A percentile compares a stretch with the other conserved stretches of the same genome.
Conservation (phyloP, 768 basidiomycete genomes). For the Tricholoma hemisulphureum region DNA sequence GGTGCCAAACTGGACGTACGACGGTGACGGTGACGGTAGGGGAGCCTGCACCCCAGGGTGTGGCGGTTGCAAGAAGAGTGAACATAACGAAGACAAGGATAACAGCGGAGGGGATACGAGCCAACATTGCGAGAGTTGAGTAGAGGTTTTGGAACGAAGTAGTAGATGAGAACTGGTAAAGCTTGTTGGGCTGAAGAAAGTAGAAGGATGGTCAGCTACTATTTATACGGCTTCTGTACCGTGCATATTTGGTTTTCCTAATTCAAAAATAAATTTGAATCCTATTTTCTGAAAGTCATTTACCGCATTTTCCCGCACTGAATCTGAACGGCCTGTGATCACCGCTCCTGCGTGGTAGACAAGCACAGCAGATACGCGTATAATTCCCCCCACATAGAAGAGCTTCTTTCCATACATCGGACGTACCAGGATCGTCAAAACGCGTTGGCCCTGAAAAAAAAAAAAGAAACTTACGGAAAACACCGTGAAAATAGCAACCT, state of each 20-base stretch:
- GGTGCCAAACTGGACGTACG: conserved; percentile 1
- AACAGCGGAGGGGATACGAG: conserved; percentile 19
- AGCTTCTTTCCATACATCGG: no score
- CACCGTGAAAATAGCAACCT: no score
- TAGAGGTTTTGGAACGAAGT: conserved; percentile 5
- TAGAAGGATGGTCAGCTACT: background rate
- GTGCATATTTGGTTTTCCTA: background rate
- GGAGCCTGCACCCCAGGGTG: no score
- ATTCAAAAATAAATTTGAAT: background rate
- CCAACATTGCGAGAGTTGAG: conserved; percentile 23
- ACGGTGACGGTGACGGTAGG: conserved; percentile 14
- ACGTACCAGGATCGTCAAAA: no score
- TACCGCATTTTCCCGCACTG: no score
- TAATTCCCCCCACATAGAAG: no score
- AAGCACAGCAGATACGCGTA: no score
- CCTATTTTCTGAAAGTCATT: no score
- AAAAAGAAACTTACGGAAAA: no score
- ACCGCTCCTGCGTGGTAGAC: no score
- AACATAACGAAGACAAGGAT: conserved; percentile 23
- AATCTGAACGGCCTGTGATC: no score
- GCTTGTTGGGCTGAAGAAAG: conserved; percentile 20
- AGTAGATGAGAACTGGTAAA: conserved; percentile 6
- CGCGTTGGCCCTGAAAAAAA: no score
- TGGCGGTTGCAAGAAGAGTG: conserved; percentile 28
- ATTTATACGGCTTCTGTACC: conserved; percentile 6